phyloP scores from a whole-genome alignment of 768 basidiomycete genomes.

The Psilocybe subaeruginosa region DNA sequence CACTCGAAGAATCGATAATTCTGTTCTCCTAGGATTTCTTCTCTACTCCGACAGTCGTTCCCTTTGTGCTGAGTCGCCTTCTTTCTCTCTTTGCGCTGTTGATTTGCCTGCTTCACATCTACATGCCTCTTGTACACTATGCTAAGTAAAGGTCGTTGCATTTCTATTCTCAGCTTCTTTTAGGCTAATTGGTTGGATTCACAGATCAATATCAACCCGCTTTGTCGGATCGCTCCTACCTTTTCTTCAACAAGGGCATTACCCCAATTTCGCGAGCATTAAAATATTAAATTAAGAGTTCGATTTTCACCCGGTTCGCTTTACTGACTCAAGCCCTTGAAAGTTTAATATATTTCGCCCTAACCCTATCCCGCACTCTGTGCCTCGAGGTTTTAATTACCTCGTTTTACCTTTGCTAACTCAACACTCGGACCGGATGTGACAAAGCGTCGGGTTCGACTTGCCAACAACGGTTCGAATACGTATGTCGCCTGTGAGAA shows the following conservation, averaged over 20 bases:
- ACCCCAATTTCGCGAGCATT: not conserved
- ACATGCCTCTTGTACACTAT: not conserved
- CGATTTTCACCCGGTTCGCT: not conserved
- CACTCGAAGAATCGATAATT: not conserved
- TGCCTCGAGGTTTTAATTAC: conserved; percentile 3
- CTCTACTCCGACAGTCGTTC: not conserved
- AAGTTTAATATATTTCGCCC: not conserved
- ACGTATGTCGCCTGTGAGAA: not conserved
- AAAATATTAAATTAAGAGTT: not conserved
- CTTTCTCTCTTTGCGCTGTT: not conserved
- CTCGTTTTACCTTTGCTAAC: not conserved
- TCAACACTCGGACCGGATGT: not conserved
- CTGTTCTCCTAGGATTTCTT: not conserved
- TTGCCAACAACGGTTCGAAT: conserved; percentile 11
- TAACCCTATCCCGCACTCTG: not conserved
- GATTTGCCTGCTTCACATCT: not conserved
- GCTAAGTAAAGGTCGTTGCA: not conserved
- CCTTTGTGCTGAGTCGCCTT: not conserved
- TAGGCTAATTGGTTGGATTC: not conserved
- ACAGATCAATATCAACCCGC: not conserved
- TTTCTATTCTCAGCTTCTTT: not conserved
- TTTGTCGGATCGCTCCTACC: not conserved
- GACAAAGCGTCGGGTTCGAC: conserved; percentile 13
- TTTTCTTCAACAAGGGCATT: not conserved
- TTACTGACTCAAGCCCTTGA: not conserved